Conservation (phyloP, 108 stramenopile species). For the Skeletonema grethae region DNA sequence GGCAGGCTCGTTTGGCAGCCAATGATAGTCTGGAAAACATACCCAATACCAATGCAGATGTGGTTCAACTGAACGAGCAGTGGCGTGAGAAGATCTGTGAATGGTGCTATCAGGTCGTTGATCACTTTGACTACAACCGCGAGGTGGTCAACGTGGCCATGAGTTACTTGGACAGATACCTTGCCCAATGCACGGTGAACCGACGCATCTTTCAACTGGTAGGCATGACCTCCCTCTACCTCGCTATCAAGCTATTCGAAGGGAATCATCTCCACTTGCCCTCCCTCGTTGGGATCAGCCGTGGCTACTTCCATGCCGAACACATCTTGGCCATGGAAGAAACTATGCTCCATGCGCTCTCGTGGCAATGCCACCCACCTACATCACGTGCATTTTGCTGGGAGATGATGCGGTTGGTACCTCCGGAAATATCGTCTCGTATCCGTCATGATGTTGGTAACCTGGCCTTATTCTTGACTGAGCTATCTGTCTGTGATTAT, state of each 20-base stretch:
- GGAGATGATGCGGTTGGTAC: slow-evolving; percentile 58
- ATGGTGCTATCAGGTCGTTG: slow-evolving; percentile 79
- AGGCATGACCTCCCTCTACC: slow-evolving; percentile 71
- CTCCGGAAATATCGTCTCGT: slow-evolving; percentile 20
- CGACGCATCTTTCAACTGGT: slow-evolving; percentile 70
- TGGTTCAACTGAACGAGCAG: slow-evolving; percentile 57
- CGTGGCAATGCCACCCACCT: slow-evolving; percentile 77
- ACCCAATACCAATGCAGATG: neutral
- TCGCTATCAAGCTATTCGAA: slow-evolving; percentile 76
- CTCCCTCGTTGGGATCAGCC: slow-evolving; percentile 67
- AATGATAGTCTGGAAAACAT: no score
- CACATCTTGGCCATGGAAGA: slow-evolving; percentile 77
- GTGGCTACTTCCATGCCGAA: slow-evolving; percentile 65
- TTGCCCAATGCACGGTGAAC: slow-evolving; percentile 53
- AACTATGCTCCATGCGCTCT: slow-evolving; percentile 54
- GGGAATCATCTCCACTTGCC: slow-evolving; percentile 53
- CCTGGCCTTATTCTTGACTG: slow-evolving; percentile 71
- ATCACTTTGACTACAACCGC: slow-evolving; percentile 75
- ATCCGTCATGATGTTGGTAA: slow-evolving; percentile 54
- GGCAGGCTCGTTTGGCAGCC: slow-evolving; percentile 31
- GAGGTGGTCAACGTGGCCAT: slow-evolving; percentile 70
- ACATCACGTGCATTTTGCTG: slow-evolving; percentile 60
- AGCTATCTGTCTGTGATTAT: slow-evolving; percentile 72
- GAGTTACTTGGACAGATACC: slow-evolving; percentile 69
- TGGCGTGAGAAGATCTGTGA: slow-evolving; percentile 84